phyloP scores from a whole-genome alignment of 345 rosid genomes.

The Trapa incisa region DNA sequence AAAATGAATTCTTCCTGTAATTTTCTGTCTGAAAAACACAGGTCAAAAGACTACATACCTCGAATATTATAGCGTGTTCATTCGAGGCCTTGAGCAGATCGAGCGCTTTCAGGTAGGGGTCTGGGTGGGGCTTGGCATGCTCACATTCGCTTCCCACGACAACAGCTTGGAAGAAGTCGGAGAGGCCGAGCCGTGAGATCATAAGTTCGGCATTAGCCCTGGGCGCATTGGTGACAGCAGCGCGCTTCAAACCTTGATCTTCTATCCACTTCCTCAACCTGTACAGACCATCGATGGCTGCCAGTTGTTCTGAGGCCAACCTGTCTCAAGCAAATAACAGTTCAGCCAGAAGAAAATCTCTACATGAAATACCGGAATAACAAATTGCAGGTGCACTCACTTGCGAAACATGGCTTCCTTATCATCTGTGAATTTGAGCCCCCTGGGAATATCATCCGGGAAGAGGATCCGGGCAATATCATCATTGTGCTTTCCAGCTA shows the following conservation, averaged over 20 bases:
- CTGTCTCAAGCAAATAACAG: constrained; percentile 22
- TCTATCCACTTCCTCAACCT: constrained; percentile 71
- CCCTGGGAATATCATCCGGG: constrained; percentile 55
- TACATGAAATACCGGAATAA: neutral
- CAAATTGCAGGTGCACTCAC: constrained; percentile 18
- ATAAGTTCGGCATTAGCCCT: constrained; percentile 71
- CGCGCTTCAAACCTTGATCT: constrained; percentile 68
- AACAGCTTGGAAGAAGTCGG: constrained; percentile 60
- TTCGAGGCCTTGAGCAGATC: constrained; percentile 61
- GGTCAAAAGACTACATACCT: constrained; percentile 22
- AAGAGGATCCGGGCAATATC: constrained; percentile 57
- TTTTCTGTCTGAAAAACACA: neutral
- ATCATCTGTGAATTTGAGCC: constrained; percentile 45
- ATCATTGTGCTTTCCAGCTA: constrained; percentile 71
- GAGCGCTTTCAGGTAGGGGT: constrained; percentile 77
- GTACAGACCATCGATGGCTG: constrained; percentile 48
- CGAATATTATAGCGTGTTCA: constrained; percentile 65
- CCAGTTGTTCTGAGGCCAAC: constrained; percentile 45
- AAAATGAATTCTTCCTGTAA: neutral
- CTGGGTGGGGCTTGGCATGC: constrained; percentile 77
- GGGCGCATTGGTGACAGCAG: constrained; percentile 94
- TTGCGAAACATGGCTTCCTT: constrained; percentile 76
- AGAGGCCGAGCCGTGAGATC: constrained; percentile 61
- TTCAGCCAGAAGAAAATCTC: neutral
- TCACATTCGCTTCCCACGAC: constrained; percentile 73